These are phyloP conservation scores for Scedosporium apiospermum DNA, from an alignment of 2,329 filamentous ascomycete genomes.

Conservation along the genomic window DNA sequence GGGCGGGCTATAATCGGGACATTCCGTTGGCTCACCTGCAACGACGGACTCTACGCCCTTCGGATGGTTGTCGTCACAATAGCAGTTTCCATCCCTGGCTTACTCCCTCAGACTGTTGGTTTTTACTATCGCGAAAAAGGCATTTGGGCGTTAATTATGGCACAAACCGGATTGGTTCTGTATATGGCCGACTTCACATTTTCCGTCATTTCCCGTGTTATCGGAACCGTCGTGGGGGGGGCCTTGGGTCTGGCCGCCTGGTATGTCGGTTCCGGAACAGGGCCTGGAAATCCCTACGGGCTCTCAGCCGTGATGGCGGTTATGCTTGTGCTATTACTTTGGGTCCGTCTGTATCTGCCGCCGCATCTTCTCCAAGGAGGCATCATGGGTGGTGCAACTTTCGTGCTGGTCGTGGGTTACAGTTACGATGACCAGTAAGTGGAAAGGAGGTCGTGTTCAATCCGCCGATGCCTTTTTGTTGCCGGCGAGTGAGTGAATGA, in stretches of 20 bases:
- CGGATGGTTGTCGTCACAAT: conserved; percentile 38
- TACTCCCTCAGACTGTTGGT: conserved; percentile 30
- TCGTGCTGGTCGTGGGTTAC: conserved; percentile 33
- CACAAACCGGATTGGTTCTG: conserved; percentile 34
- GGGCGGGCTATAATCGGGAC: not conserved
- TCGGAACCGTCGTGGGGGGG: conserved; percentile 37
- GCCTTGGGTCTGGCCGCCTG: conserved; percentile 35
- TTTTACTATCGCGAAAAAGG: conserved; percentile 44
- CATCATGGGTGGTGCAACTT: conserved; percentile 26
- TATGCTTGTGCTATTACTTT: conserved; percentile 23
- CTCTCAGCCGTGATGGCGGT: conserved; percentile 34
- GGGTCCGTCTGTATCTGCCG: conserved; percentile 24
- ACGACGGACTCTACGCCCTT: conserved; percentile 34
- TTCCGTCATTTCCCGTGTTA: conserved; percentile 27
- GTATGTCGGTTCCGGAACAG: conserved; percentile 40
- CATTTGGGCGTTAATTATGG: conserved; percentile 42
- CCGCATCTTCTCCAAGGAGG: conserved; percentile 17
- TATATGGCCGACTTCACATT: conserved; percentile 43
- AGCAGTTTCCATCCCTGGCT: conserved; percentile 29
- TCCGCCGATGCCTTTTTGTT: too few relatives aligned
- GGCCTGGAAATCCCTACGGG: conserved; percentile 38
- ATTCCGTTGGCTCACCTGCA: conserved; percentile 29
- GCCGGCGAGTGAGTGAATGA: too few relatives aligned
- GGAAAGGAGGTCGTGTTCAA: not conserved
- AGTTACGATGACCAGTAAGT: conserved; percentile 28